Evolutionary conservation across 371 early-diverging fungal species (phyloP), one percentile per base, ranked within the genome.

Genomic region (Batrachochytrium dendrobatidis): DNA sequence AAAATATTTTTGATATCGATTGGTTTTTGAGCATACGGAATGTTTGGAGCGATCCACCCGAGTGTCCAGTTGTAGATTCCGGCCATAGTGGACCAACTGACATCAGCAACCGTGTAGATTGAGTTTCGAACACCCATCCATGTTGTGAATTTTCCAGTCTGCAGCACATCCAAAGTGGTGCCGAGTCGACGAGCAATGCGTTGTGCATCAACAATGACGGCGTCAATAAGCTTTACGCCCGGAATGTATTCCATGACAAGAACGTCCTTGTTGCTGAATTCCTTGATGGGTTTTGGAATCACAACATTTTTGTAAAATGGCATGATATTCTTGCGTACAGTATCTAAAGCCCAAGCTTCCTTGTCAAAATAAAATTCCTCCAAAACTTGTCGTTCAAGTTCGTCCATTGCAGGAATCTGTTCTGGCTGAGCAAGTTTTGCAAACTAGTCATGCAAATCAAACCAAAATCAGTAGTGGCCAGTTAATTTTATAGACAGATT

Each of bases 181-280:
- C 52, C 52, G 18, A 51, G 10, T 17, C 52, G 52, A 10, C 31
- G 6, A 4, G 52, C 52, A 30, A 7, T 51, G 24, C 52, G 52
- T 20, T 22, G n/a, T 4, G 8, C 8, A 17, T 51, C 52, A 17
- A 7, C 25, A 10, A 51, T 4, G 52, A 51, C n/a, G 5, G 7
- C 52, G n/a, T 51, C 52, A 7, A 22, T 5, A 5, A 51, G 22
- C 52, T 51, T 51, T 29, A 51, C 52, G 52, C 52, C 52, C 5
- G 52, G 52, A 17, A 51, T 51, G 52, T 51, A 51, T 33, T 51
- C 52, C 52, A 51, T 51, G 3, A 51, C 52, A 26, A 51, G 8
- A 26, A 51, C 52, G 12, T 4, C 6, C 24, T 22, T 5, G 52
- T 51, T 51, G 10, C 10, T 18, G 3, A 24, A 20, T 20, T 51